Evolutionary conservation across 371 early-diverging fungal genomes (phyloP), one percentile per base, ranked within the genome.

Genomic region (Circinella umbellata): DNA sequence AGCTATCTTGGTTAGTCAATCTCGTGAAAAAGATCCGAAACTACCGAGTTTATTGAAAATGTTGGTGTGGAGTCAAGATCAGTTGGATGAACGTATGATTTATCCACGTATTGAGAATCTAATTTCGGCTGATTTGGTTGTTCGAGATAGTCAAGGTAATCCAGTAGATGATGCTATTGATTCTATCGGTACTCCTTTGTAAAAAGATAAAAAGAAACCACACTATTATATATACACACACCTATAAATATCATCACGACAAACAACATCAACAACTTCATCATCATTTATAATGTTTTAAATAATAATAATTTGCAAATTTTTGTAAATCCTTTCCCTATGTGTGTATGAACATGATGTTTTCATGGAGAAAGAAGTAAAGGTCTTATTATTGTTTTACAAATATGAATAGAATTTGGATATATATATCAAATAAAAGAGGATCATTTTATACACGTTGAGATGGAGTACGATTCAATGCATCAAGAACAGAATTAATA

Each of bases 21-120:
- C 94, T 63, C 95, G 95, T 74, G 96, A 96, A 51, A 92, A 91
- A 68, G 96, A 97, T 75, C 95, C 98, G 4, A 95, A 95, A 69
- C 85, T 99, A 63, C 97, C 97, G 15, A 85, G 90, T 20, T 69
- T 99, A 60, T 71, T 99, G 69, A 92, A 94, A 79, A 90, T 96
- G 91, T 80, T 97, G 36, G 88, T 90, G 46, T 98, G 97, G 97
- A 87, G 94, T 61, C 99, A 98, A 83, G 90, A 86, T n/a, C 88
- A 91, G 73, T 71, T 95, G 46, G 95, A 93, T 64, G 95, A 95
- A 64, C 86, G 88, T 60, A 85, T 89, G 68, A 73, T 65, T 18
- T 98, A 88, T 76, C 98, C 98, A 10, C 88, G 91, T 69, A 93
- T 98, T 71, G 88, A 84, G 47, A 92, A 96, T 74, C 87, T 95